phyloP scores from a whole-genome alignment of 2,329 filamentous ascomycete species.

The Elsinoe ampelina region DNA sequence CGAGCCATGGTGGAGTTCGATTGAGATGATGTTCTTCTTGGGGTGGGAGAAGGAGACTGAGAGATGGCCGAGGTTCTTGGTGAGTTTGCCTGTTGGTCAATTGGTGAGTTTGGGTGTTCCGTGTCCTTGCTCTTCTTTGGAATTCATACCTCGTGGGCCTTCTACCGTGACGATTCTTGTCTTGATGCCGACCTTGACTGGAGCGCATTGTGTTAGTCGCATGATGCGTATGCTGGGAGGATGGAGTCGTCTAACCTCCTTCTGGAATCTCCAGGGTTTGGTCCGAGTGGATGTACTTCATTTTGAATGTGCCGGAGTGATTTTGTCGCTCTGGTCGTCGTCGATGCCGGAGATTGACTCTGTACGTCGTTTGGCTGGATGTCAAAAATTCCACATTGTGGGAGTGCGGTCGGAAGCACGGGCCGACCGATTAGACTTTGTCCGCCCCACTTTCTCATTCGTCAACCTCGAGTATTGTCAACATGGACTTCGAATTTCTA shows the following conservation, averaged over 20 bases:
- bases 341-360: neutral
- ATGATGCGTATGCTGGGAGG: conserved; percentile 17
- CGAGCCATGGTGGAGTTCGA: conserved; percentile 96
- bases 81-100: conserved; percentile 65
- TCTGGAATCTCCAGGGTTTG: conserved; percentile 93
- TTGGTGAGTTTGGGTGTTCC: conserved; percentile 21
- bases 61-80: conserved; percentile 93
- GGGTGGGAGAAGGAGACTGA: conserved; percentile 90
- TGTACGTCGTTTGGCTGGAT: neutral
- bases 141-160: conserved; percentile 70
- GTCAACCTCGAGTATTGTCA: too few species aligned
- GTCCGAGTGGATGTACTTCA: conserved; percentile 99
- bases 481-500: too few species aligned
- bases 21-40: conserved; percentile 78
- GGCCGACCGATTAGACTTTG: too few species aligned
- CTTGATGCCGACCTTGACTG: conserved; percentile 98
- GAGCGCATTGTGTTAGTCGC: conserved; percentile 23
- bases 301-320: conserved; percentile 50
- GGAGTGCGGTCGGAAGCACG: neutral
- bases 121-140: conserved; percentile 11
- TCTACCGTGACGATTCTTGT: conserved; percentile 93
- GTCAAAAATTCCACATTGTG: neutral
- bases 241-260: conserved; percentile 64
- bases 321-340: conserved; percentile 8
- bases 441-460: too few species aligned